Base-by-base conservation (phyloP, 163 green algal genomes). In the Chlorella variabilis region DNA sequence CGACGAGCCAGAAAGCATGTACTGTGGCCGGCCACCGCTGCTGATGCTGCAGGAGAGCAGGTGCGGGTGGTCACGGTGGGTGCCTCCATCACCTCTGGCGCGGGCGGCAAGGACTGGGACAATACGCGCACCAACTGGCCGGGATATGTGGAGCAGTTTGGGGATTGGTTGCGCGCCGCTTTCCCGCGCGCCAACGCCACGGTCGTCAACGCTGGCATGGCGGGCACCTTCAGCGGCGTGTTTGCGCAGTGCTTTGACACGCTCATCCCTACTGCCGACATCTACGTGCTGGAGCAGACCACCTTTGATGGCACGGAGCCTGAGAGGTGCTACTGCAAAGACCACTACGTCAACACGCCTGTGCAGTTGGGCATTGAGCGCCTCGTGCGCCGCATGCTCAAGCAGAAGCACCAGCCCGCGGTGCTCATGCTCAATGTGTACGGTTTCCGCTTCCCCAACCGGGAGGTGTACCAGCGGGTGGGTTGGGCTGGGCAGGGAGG, bases 201-300 rank as follows among this genome's bases (percentile, higher is more conserved):
- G 0, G 48, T 77, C 20, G 31, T 51, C 49, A 77, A 77, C 20
- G 49, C 70, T 0, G 70, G 48, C 48, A 65, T 77, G 70, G 70
- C 48, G 48, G 70, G 70, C 48, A 77, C 70, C 18, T 77, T 66
- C 9, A 34, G 17, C 20, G 70, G 49, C 49, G 48, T 77, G 49
- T 77, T 67, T 77, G 68, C 68, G 42, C 68, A 76, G 68, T 76
- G 68, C 68, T 76, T 76, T 31, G 68, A 76, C 42, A 76, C 68
- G 0, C 68, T 76, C 68, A 76, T 76, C n/a, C 68, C 68, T 7
- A 20, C 39, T 2, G 68, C n/a, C 1, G 68, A 76, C 31, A 62
- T 76, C 31, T 76, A 76, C 42, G 15, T 76, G 9, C 42, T 76
- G n/a, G 68, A 76, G 68, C 68, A 76, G 68, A 76, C 68, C 29